A percentile compares a stretch with the other conserved stretches of the same genome.
phyloP scores from a whole-genome alignment of 305 asterid genomes.

The Euphrasia arctica region DNA sequence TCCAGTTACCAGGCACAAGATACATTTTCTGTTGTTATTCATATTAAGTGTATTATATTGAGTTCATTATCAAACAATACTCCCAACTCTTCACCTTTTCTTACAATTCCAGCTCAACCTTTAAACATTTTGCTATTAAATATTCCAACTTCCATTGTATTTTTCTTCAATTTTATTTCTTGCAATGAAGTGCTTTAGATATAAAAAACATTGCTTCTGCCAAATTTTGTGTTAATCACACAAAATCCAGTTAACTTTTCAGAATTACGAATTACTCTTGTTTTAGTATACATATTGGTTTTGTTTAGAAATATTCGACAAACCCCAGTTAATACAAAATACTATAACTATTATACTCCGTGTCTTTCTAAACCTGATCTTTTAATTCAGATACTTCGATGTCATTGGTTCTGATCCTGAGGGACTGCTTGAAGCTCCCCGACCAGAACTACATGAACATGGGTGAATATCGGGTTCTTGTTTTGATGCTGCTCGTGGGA shows the following conservation, averaged over 20 bases:
- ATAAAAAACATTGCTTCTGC: neutral
- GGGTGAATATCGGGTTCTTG: slow-evolving; percentile 98
- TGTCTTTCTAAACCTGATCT: slow-evolving; percentile 7
- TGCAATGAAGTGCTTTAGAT: neutral
- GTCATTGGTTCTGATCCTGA: slow-evolving; percentile 98
- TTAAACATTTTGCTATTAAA: too few relatives aligned
- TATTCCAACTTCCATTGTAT: too few relatives aligned
- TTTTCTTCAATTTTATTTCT: too few relatives aligned
- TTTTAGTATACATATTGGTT: too few relatives aligned
- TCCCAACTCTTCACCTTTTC: neutral
- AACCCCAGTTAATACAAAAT: too few relatives aligned
- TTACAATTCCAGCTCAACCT: neutral
- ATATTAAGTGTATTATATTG: slow-evolving; percentile 5
- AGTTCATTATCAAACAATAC: neutral
- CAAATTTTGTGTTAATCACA: too few relatives aligned
- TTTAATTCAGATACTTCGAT: slow-evolving; percentile 69
- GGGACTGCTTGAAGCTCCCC: slow-evolving; percentile 98
- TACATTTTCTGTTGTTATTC: slow-evolving; percentile 29
- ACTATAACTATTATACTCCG: too few relatives aligned
- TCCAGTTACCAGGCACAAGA: neutral
- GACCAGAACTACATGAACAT: slow-evolving; percentile 89
- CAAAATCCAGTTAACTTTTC: neutral
- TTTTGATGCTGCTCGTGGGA: slow-evolving; percentile 96
- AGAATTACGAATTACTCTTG: neutral
- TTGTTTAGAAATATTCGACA: too few relatives aligned